Base-by-base conservation (phyloP, 108 stramenopile species). In the Chaetoceros muelleri region DNA sequence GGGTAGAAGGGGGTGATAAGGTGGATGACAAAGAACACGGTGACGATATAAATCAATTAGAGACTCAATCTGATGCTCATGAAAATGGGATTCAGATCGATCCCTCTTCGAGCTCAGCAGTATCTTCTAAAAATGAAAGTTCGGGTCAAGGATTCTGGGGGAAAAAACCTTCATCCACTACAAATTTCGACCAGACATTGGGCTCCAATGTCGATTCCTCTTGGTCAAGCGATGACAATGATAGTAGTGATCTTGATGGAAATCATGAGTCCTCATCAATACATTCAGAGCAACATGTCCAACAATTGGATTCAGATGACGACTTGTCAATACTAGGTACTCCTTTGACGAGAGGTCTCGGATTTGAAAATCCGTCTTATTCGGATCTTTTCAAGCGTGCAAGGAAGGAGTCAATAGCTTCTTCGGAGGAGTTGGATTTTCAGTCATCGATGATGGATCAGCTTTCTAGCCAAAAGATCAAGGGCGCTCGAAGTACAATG, bases 1-100 rank as follows among this genome's bases (percentile, higher is more conserved):
- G 81, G 85, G 59, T 60, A 16, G 59, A 60, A 51, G 59, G 34
- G 5, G 13, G 34, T 5, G 34, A 40, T 10, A 13, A 40, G 34
- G 34, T 10, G 34, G 8, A 40, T 5, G 13, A 13, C 13, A 13
- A 40, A 5, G 34, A 40, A 40, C 8, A 40, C 5, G 34, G 8
- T 13, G 34, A 40, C 13, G n/a, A n/a, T n/a, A n/a, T n/a, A n/a
- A n/a, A n/a, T n/a, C n/a, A n/a, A n/a, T n/a, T n/a, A n/a, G n/a
- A n/a, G n/a, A 13, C 13, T 40, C 34, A 40, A 40, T 5, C 8
- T 40, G 13, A 10, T 13, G 5, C 34, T 10, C 5, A 5, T 10
- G 13, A 10, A 40, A 40, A 40, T 13, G 34, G 13, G 34, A 40
- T 10, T 10, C 13, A 5, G 5, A 13, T 40, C 13, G 34, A 40